Conservation (phyloP, 306 rosid species). For the apple (Malus domestica) region DNA sequence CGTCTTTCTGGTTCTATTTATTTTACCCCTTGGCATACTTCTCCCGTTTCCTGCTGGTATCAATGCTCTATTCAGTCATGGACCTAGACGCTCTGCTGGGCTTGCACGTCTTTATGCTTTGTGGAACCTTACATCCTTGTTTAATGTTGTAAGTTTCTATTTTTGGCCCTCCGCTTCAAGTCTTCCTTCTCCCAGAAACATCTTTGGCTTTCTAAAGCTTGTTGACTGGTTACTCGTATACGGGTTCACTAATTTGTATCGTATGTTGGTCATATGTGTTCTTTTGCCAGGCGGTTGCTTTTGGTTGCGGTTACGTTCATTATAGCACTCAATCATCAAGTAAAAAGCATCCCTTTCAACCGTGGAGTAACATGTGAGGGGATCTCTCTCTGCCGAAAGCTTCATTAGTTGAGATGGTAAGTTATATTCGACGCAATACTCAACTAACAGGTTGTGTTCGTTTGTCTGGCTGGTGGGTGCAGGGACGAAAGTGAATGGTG, state of each 20-base stretch:
- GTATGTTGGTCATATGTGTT: background rate
- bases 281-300: slow-evolving; percentile 66
- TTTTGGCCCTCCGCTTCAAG: background rate
- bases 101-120: slow-evolving; percentile 90
- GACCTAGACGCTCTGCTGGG: slow-evolving; percentile 96
- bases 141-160: slow-evolving; percentile 71
- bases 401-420: background rate
- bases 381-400: background rate
- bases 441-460: background rate
- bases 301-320: slow-evolving; percentile 87
- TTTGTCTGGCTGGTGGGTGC: slow-evolving; percentile 22
- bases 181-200: background rate
- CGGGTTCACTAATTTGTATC: background rate
- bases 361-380: slow-evolving; percentile 87
- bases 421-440: background rate
- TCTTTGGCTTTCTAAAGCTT: background rate
- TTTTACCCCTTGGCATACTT: slow-evolving; percentile 85
- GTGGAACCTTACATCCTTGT: slow-evolving; percentile 84
- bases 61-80: slow-evolving; percentile 98
- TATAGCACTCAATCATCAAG: slow-evolving; percentile 53
- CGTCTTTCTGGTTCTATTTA: slow-evolving; percentile 79
- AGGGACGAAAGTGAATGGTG: slow-evolving; percentile 99
- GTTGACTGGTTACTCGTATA: background rate
- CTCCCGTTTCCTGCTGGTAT: slow-evolving; percentile 99
- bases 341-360: slow-evolving; percentile 55